These are phyloP conservation scores for Cutaneotrichosporon sp. DNA, from an alignment of 1,284 basidiomycete species.

Conservation along the genomic window DNA sequence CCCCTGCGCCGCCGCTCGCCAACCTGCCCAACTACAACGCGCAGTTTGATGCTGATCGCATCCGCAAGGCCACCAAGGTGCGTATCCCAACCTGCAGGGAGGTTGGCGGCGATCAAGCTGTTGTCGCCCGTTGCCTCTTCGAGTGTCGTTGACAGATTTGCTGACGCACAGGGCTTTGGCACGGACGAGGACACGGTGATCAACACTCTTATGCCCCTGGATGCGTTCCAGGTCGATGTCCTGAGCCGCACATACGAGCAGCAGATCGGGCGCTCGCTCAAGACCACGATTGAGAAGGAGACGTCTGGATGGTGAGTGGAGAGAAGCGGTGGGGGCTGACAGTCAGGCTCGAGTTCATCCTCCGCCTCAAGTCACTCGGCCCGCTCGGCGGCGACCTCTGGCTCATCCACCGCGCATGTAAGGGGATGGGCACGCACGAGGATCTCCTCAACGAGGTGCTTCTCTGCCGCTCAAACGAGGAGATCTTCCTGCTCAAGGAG, in stretches of 20 bases:
- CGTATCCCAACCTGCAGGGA: background rate
- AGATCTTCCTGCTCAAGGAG: slow-evolving; percentile 54
- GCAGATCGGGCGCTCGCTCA: slow-evolving; percentile 41
- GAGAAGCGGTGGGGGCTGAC: slow-evolving; percentile 11
- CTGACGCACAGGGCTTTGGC: slow-evolving; percentile 45
- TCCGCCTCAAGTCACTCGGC: slow-evolving; percentile 50
- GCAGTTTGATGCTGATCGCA: slow-evolving; percentile 50
- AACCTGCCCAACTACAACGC: slow-evolving; percentile 49
- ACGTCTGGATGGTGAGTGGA: slow-evolving; percentile 46
- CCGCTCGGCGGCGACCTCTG: slow-evolving; percentile 51
- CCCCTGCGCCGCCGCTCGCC: slow-evolving; percentile 43
- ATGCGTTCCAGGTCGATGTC: slow-evolving; percentile 52
- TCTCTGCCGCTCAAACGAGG: slow-evolving; percentile 52
- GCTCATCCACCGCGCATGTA: slow-evolving; percentile 50
- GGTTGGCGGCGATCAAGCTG: background rate
- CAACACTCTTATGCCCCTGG: slow-evolving; percentile 46
- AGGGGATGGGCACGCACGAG: slow-evolving; percentile 53
- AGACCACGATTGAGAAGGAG: slow-evolving; percentile 53
- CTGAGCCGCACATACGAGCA: slow-evolving; percentile 51
- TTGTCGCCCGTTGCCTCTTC: background rate
- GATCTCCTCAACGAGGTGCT: slow-evolving; percentile 53
- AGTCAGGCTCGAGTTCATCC: slow-evolving; percentile 49
- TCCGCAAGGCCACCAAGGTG: slow-evolving; percentile 55
- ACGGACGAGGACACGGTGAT: slow-evolving; percentile 53
- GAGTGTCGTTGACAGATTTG: background rate